phyloP scores from a whole-genome alignment of 1,284 basidiomycete genomes.

The Cutaneotrichosporon sp. region DNA sequence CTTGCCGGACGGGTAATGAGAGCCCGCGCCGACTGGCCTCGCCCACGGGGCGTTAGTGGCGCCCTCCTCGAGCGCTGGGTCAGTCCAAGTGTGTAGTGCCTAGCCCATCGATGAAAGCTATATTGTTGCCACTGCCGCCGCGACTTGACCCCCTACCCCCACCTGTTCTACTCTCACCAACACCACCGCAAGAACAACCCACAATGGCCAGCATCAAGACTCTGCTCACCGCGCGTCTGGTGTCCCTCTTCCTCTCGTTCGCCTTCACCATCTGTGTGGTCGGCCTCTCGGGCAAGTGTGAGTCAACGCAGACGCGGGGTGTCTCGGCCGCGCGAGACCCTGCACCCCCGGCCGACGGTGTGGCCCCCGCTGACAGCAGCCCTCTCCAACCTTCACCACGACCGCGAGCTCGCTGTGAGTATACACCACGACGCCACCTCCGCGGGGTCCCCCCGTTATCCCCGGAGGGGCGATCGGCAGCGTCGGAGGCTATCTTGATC shows the following conservation, averaged over 20 bases:
- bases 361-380: conserved; percentile 5
- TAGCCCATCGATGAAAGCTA: neutral
- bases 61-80: neutral
- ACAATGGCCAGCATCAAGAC: conserved; percentile 14
- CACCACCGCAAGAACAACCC: neutral
- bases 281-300: conserved; percentile 17
- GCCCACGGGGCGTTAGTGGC: neutral
- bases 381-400: conserved; percentile 12
- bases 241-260: conserved; percentile 12
- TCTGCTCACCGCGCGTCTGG: conserved; percentile 17
- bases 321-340: no score
- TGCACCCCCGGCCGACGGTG: no score
- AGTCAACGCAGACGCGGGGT: conserved; percentile 6
- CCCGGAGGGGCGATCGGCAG: neutral
- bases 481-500: neutral
- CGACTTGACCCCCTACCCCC: neutral
- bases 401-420: conserved; percentile 12
- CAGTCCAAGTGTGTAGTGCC: neutral
- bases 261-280: conserved; percentile 17
- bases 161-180: neutral
- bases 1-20: neutral
- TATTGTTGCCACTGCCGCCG: neutral
- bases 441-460: neutral
- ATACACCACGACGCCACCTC: neutral
- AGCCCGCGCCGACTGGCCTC: neutral